These are phyloP conservation scores for Diaporthe eres DNA, from an alignment of 2,329 filamentous ascomycete genomes.

Conservation along the genomic window DNA sequence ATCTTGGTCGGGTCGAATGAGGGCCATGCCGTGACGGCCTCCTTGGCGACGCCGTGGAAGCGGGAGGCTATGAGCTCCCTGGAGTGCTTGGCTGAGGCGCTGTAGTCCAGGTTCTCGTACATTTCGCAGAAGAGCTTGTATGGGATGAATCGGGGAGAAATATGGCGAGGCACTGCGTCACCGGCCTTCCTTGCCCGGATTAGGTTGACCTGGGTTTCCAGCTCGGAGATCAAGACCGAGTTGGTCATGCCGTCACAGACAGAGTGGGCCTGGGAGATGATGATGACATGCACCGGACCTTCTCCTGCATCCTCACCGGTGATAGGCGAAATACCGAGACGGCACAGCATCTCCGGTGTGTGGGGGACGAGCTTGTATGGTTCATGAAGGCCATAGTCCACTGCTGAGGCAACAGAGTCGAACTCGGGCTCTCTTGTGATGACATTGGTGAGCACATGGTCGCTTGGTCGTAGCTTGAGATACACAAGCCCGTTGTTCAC, in stretches of 20 bases:
- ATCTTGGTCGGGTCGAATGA: not conserved
- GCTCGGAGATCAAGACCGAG: not conserved
- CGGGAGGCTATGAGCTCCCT: not conserved
- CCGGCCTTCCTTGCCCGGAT: not conserved
- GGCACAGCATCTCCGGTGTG: not conserved
- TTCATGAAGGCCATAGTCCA: not conserved
- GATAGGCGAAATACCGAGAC: not conserved
- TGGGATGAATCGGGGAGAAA: not conserved
- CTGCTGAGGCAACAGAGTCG: not conserved
- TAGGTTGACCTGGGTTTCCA: not conserved
- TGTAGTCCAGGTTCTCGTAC: not conserved
- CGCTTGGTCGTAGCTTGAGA: not conserved
- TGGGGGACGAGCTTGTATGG: not conserved
- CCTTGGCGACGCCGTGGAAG: not conserved
- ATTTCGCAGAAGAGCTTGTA: conserved; percentile 1
- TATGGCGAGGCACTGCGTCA: not conserved
- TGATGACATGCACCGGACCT: not conserved
- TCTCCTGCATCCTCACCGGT: not conserved
- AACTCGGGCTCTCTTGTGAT: conserved; percentile 1
- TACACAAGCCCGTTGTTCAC: not conserved
- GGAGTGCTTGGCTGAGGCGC: not conserved
- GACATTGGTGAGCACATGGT: not conserved
- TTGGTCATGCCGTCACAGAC: conserved; percentile 17
- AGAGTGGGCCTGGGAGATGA: not conserved
- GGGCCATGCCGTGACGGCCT: not conserved